Evolutionary conservation across 2,329 filamentous ascomycete species (phyloP).

Genomic region (Sporothrix pallida): DNA sequence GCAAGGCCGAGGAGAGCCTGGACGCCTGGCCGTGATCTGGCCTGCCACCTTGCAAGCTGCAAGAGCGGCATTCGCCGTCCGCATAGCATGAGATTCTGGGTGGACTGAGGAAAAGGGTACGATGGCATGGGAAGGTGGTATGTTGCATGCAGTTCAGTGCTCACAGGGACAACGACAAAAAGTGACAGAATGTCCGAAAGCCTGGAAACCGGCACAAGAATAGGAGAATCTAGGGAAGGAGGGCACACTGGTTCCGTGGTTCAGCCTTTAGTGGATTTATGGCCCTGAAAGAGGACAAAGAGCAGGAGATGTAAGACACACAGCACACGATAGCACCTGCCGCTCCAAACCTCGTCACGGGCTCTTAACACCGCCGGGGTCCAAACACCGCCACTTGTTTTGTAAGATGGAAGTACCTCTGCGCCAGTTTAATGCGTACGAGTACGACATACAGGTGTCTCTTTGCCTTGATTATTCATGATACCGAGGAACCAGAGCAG

Average conservation of each 20-base stretch:
- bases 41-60: not conserved
- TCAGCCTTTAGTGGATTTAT: not conserved
- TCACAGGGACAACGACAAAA: slow-evolving; percentile 4
- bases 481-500: slow-evolving; percentile 18
- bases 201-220: slow-evolving; percentile 15
- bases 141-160: slow-evolving; percentile 23
- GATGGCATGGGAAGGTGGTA: slow-evolving; percentile 12
- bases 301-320: not conserved
- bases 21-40: no score
- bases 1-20: not conserved
- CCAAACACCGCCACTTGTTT: not conserved
- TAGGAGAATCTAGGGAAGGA: not conserved
- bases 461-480: slow-evolving; percentile 21
- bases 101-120: slow-evolving; percentile 27
- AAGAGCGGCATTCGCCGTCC: slow-evolving; percentile 14
- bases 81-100: not conserved
- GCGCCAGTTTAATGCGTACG: not conserved
- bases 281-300: slow-evolving; percentile 5
- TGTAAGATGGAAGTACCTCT: not conserved
- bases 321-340: not conserved
- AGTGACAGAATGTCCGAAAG: not conserved
- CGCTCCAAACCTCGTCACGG: not conserved
- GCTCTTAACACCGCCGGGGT: not conserved
- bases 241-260: not conserved
- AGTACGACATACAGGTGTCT: no score